Base-by-base conservation (phyloP, 768 basidiomycete genomes). In the Strobilomyces dryophilus region DNA sequence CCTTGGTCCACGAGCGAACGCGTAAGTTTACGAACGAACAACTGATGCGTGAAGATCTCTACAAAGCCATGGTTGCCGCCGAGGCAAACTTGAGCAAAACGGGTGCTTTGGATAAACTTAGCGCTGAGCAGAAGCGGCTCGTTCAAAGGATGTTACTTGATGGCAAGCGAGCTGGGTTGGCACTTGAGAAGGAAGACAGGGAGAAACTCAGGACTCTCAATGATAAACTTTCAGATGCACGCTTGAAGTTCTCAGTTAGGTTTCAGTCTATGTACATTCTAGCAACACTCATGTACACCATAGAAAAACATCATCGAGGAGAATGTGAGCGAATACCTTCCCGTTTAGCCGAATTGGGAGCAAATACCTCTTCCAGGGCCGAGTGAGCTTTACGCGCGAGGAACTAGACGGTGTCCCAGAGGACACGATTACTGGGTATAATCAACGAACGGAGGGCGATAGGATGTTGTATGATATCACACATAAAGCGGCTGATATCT, bases 271-370 rank as follows among this genome's bases (percentile, higher is more conserved):
- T n/a, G n/a, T n/a, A n/a, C n/a, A n/a, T n/a, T 20, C 37, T 44
- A 18, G 50, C 24, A 20, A 24, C 26, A 18, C 44, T 55, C 10
- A 59, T 8, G 8, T 18, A 44, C 27, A 32, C 31, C 39, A 5
- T 49, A 88, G 85, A 89, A 87, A 84, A 90, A 92, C 73, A 89
- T 84, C 74, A 92, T 89, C 59, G 89, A 93, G 65, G 91, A 93
- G 68, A 83, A 87, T 41, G 89, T 87, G 57, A 52, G 74, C 57
- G 18, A 5, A 9, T 18, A 17, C 21, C 2, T 26, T 10, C 34
- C 45, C 15, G 20, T 11, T 55, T 27, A 8, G n/a, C 5, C 4
- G 18, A 46, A 20, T 37, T 27, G 45, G 45, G 41, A 7, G 32
- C 21, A 36, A 46, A 8, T 36, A 49, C 17, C 35, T 37, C 62